Percentiles rank a stretch among this genome's conserved stretches.
phyloP scores from a whole-genome alignment of 306 rosid genomes.

The Erythrophleum fordii region DNA sequence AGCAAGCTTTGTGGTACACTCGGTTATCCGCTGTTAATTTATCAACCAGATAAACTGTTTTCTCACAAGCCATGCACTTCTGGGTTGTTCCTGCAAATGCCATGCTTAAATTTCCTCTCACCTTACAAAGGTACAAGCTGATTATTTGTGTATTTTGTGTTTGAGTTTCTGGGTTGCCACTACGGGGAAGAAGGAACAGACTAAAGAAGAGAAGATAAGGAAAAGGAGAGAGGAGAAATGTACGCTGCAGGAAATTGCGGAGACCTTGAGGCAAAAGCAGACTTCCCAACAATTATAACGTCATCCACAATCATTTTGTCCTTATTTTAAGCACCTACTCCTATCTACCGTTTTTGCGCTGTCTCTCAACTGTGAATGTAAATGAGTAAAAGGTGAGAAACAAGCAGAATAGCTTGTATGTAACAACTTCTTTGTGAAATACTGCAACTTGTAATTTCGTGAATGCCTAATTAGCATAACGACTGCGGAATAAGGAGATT shows the following conservation, averaged over 20 bases:
- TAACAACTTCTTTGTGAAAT: neutral
- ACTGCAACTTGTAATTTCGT: neutral
- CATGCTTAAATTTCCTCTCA: conserved; percentile 48
- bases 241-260: conserved; percentile 43
- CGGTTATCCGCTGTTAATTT: conserved; percentile 93
- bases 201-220: conserved; percentile 33
- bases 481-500: neutral
- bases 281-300: conserved; percentile 37
- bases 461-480: neutral
- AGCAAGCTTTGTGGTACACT: conserved; percentile 94
- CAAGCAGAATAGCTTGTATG: neutral
- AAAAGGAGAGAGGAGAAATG: conserved; percentile 39
- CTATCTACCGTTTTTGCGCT: neutral
- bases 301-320: conserved; percentile 66
- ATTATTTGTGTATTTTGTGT: conserved; percentile 24
- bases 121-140: conserved; percentile 9
- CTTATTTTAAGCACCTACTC: conserved; percentile 22
- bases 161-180: conserved; percentile 22
- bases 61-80: conserved; percentile 99
- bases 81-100: conserved; percentile 99
- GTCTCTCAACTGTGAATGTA: conserved; percentile 31
- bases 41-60: conserved; percentile 95
- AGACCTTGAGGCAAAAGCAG: conserved; percentile 40
- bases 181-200: neutral
- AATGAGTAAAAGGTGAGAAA: conserved; percentile 34